Evolutionary conservation across 805 yeast species (phyloP).

Genomic region (Yarrowia sp.): DNA sequence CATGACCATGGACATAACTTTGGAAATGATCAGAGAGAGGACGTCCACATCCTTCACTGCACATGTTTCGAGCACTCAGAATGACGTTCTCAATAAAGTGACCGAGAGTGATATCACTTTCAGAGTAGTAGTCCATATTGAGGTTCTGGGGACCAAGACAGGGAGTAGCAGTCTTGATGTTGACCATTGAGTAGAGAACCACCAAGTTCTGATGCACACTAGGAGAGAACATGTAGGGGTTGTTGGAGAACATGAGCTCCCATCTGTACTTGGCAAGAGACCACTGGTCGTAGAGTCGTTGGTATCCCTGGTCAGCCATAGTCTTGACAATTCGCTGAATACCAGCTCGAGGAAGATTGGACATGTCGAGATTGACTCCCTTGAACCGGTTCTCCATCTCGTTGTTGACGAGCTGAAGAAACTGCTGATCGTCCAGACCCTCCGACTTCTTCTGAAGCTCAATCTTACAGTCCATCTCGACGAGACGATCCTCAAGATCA

Average conservation of each 20-base stretch:
- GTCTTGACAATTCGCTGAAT: constrained; percentile 52
- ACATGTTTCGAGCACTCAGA: constrained; percentile 66
- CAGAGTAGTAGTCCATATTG: constrained; percentile 86
- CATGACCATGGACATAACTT: constrained; percentile 87
- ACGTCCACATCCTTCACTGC: constrained; percentile 82
- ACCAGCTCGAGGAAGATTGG: constrained; percentile 54
- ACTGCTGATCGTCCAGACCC: constrained; percentile 32
- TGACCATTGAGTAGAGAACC: constrained; percentile 80
- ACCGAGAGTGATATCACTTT: constrained; percentile 88
- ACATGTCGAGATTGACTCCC: constrained; percentile 12
- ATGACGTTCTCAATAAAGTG: constrained; percentile 83
- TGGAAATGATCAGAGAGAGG: constrained; percentile 74
- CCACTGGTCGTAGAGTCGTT: constrained; percentile 48
- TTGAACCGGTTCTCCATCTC: constrained; percentile 25
- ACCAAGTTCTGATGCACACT: constrained; percentile 79
- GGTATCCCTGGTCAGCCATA: constrained; percentile 47
- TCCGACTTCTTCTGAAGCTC: constrained; percentile 39
- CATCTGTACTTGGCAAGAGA: constrained; percentile 62
- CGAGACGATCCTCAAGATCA: constrained; percentile 55
- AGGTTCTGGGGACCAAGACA: constrained; percentile 91
- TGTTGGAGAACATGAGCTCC: constrained; percentile 65
- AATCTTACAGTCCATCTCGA: constrained; percentile 41
- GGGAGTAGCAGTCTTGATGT: constrained; percentile 84
- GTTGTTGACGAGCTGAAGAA: constrained; percentile 34
- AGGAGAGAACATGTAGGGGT: constrained; percentile 69